Evolutionary conservation across 768 basidiomycete species (phyloP).

Genomic region (Russula griseocarnosa): DNA sequence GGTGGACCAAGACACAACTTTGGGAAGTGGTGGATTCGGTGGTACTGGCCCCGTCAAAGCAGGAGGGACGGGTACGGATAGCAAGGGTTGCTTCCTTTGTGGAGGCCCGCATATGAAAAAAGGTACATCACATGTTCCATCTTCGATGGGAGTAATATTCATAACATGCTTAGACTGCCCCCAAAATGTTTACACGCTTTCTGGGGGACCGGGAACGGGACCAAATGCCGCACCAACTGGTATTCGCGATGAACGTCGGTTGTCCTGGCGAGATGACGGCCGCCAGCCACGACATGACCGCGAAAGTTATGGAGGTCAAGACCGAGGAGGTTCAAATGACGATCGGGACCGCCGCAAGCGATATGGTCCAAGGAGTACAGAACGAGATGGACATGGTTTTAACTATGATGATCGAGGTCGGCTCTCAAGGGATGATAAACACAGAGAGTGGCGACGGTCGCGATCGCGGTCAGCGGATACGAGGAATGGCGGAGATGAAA

Average conservation of each 20-base stretch:
- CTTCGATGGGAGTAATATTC: neutral
- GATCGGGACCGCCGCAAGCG: conserved; percentile 8
- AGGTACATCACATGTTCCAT: conserved; percentile 43
- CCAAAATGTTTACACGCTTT: conserved; percentile 33
- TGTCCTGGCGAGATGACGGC: conserved; percentile 30
- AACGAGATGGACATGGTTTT: conserved; percentile 27
- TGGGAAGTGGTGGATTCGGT: conserved; percentile 58
- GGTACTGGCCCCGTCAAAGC: conserved; percentile 50
- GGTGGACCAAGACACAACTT: conserved; percentile 89
- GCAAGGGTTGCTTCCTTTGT: conserved; percentile 84
- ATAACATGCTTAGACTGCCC: conserved; percentile 35
- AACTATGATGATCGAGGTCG: conserved; percentile 12
- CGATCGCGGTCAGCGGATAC: conserved; percentile 32
- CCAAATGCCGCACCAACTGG: conserved; percentile 33
- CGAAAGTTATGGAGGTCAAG: conserved; percentile 4
- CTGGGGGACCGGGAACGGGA: conserved; percentile 34
- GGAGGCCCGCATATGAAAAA: conserved; percentile 92
- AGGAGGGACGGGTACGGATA: conserved; percentile 53
- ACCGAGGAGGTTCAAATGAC: conserved; percentile 4
- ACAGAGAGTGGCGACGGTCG: conserved; percentile 31
- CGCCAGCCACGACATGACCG: conserved; percentile 18
- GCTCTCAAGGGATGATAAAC: conserved; percentile 4
- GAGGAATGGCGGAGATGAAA: conserved; percentile 33
- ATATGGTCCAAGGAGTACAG: conserved; percentile 14
- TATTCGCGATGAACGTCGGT: conserved; percentile 28